phyloP scores from a whole-genome alignment of 2,329 filamentous ascomycete species.

The Xylaria polymorpha region DNA sequence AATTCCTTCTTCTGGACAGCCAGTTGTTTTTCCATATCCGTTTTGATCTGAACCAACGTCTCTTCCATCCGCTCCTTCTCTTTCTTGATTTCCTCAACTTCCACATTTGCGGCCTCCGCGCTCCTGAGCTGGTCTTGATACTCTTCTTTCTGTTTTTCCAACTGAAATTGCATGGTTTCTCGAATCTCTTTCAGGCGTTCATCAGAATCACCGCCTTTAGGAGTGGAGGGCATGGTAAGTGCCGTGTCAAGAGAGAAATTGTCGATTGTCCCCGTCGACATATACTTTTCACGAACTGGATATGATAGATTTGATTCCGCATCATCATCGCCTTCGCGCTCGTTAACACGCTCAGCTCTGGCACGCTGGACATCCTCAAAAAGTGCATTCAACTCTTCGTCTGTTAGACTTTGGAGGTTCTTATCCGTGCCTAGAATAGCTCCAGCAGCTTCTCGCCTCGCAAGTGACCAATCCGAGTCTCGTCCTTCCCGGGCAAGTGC shows the following conservation, averaged over 20 bases:
- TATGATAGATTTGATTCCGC: slow-evolving; percentile 90
- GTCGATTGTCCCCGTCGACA: slow-evolving; percentile 93
- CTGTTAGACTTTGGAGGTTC: slow-evolving; percentile 87
- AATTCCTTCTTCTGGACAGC: slow-evolving; percentile 85
- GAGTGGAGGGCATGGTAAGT: slow-evolving; percentile 93
- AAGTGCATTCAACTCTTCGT: slow-evolving; percentile 92
- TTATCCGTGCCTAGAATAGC: slow-evolving; percentile 91
- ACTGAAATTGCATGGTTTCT: slow-evolving; percentile 84
- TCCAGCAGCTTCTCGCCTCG: slow-evolving; percentile 89
- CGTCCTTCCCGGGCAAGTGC: slow-evolving; percentile 74
- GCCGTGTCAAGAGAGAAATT: slow-evolving; percentile 96
- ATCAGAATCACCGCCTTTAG: slow-evolving; percentile 80
- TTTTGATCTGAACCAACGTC: slow-evolving; percentile 79
- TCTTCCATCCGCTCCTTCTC: slow-evolving; percentile 90
- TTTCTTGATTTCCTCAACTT: slow-evolving; percentile 83
- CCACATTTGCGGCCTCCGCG: slow-evolving; percentile 78
- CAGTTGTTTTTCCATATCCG: slow-evolving; percentile 89
- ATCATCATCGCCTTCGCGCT: slow-evolving; percentile 86
- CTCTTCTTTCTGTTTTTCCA: slow-evolving; percentile 86
- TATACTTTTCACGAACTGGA: slow-evolving; percentile 90
- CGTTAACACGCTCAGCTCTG: slow-evolving; percentile 77
- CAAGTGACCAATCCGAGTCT: slow-evolving; percentile 95
- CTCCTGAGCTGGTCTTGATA: slow-evolving; percentile 81
- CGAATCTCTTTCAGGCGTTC: slow-evolving; percentile 78
- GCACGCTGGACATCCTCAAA: slow-evolving; percentile 95